A percentile compares a stretch with the other conserved stretches of the same genome.
Evolutionary conservation across 2,329 filamentous ascomycete species (phyloP).

Genomic region (Arthroderma sp.): DNA sequence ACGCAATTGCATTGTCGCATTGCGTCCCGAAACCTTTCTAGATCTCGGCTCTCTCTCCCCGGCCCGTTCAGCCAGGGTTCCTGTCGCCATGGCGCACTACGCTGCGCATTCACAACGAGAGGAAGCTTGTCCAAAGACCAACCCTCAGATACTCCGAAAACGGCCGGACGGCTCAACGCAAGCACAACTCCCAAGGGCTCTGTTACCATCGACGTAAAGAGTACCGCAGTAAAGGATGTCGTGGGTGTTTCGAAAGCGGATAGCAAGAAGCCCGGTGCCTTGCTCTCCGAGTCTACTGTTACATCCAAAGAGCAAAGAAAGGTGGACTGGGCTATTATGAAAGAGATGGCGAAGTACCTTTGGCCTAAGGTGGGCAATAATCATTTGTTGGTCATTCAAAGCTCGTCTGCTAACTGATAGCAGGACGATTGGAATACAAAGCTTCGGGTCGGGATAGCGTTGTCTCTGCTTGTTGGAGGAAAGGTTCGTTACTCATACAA

Average conservation of each 20-base stretch:
- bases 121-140: constrained; percentile 18
- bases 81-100: constrained; percentile 16
- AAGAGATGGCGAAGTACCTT: constrained; percentile 89
- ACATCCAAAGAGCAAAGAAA: constrained; percentile 80
- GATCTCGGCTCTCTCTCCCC: constrained; percentile 18
- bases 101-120: constrained; percentile 23
- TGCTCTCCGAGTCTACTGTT: constrained; percentile 53
- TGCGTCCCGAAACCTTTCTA: constrained; percentile 15
- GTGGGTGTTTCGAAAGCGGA: constrained; percentile 19
- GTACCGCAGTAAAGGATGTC: constrained; percentile 10
- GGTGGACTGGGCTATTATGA: constrained; percentile 97
- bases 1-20: constrained; percentile 26
- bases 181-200: neutral
- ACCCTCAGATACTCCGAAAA: constrained; percentile 7
- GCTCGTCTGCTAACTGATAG: neutral
- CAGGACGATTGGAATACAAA: constrained; percentile 67
- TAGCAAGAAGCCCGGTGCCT: constrained; percentile 38
- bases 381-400: neutral
- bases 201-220: neutral
- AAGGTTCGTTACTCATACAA: constrained; percentile 46
- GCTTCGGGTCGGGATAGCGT: constrained; percentile 70
- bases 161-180: neutral
- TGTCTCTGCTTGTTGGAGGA: constrained; percentile 71
- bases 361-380: constrained; percentile 61
- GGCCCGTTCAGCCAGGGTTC: constrained; percentile 18